Evolutionary conservation across 2,329 filamentous ascomycete genomes (phyloP).

Genomic region (Microdochium paspali): DNA sequence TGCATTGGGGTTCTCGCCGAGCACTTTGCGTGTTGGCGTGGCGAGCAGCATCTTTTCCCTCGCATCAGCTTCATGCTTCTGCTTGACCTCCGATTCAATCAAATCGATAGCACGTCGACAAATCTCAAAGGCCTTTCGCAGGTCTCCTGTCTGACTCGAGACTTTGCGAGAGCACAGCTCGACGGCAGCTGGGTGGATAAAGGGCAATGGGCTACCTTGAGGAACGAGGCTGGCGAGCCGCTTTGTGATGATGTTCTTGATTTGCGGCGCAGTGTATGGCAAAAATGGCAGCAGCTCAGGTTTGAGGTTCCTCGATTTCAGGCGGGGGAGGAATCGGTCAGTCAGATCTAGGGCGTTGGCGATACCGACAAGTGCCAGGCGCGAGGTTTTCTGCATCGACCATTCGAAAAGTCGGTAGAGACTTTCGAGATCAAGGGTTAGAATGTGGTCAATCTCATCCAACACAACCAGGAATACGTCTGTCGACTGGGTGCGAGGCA

Average conservation of each 20-base stretch:
- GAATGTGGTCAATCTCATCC: constrained; percentile 90
- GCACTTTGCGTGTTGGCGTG: constrained; percentile 64
- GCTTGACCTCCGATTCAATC: constrained; percentile 73
- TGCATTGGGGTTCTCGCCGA: constrained; percentile 75
- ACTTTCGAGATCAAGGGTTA: constrained; percentile 80
- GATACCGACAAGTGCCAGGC: constrained; percentile 79
- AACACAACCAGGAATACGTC: constrained; percentile 73
- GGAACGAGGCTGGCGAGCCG: constrained; percentile 71
- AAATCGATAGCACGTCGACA: constrained; percentile 83
- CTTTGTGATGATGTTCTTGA: constrained; percentile 76
- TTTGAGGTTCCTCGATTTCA: constrained; percentile 88
- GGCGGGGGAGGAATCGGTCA: constrained; percentile 83
- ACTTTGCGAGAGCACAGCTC: constrained; percentile 93
- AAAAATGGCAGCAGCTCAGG: constrained; percentile 85
- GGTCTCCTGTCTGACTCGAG: constrained; percentile 83
- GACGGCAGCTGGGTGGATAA: constrained; percentile 88
- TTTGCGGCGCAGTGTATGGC: constrained; percentile 81
- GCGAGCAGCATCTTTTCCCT: constrained; percentile 46
- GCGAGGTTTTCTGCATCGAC: constrained; percentile 75
- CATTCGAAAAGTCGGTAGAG: constrained; percentile 95
- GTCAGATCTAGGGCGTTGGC: constrained; percentile 94
- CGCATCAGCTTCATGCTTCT: constrained; percentile 57
- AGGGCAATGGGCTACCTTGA: constrained; percentile 55
- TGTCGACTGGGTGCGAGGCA: constrained; percentile 45
- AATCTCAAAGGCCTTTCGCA: constrained; percentile 93